Conservation (phyloP, 129 eudicot species). For the Flaveria ramosissima region DNA sequence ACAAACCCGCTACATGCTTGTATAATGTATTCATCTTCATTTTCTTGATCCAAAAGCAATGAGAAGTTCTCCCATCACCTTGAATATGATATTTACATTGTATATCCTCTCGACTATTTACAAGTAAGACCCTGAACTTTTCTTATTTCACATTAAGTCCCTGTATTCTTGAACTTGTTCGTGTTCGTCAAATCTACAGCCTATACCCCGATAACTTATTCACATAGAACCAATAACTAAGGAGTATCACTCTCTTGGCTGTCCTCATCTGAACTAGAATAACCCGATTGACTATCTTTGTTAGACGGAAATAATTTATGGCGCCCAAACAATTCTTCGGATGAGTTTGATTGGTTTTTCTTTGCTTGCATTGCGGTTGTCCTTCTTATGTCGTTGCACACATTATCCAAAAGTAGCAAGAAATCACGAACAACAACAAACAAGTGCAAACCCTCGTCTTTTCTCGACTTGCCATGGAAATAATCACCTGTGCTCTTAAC, state of each 20-base stretch:
- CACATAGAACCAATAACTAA: conserved; percentile 16
- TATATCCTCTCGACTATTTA: conserved; percentile 14
- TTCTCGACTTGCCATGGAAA: conserved; percentile 80
- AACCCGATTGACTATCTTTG: conserved; percentile 30
- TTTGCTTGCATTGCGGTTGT: conserved; percentile 30
- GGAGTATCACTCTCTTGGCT: conserved; percentile 25
- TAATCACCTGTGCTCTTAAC: conserved; percentile 77
- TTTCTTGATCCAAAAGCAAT: neutral
- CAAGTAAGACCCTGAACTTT: conserved; percentile 7
- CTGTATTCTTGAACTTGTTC: conserved; percentile 1
- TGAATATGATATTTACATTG: neutral
- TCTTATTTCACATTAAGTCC: conserved; percentile 18
- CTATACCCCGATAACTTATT: neutral
- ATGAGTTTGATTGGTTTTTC: conserved; percentile 28
- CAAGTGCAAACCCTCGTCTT: conserved; percentile 68
- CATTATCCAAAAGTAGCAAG: conserved; percentile 65
- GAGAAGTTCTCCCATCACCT: neutral
- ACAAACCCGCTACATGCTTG: too few species aligned
- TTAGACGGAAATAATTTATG: conserved; percentile 25
- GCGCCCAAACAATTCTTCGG: conserved; percentile 8
- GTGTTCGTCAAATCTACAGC: neutral
- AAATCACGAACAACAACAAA: conserved; percentile 78
- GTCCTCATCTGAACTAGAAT: conserved; percentile 39
- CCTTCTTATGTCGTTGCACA: conserved; percentile 50
- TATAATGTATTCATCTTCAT: neutral